phyloP scores from a whole-genome alignment of 2,329 filamentous ascomycete genomes.

The Lasiodiplodia sp. region DNA sequence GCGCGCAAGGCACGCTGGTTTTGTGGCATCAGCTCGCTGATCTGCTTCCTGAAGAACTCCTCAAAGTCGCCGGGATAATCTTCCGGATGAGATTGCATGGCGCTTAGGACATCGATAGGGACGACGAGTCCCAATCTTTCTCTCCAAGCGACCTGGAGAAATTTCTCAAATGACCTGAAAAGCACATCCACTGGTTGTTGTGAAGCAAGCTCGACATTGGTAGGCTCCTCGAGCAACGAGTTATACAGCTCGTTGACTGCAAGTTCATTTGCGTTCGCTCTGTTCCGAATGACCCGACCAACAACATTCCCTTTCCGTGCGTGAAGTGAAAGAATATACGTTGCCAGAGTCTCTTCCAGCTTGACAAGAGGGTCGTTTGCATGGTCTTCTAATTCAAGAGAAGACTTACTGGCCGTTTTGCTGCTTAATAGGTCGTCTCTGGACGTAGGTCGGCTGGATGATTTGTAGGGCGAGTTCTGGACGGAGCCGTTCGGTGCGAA shows the following conservation, averaged over 20 bases:
- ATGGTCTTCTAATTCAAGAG: conserved; percentile 9
- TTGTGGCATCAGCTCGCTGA: conserved; percentile 63
- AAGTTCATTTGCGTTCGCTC: conserved; percentile 75
- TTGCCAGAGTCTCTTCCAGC: conserved; percentile 84
- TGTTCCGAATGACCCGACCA: conserved; percentile 75
- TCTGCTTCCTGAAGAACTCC: conserved; percentile 62
- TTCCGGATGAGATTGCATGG: conserved; percentile 70
- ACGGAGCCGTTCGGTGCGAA: conserved; percentile 37
- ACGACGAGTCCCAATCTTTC: conserved; percentile 88
- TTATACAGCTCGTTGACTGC: conserved; percentile 92
- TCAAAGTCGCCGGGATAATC: conserved; percentile 75
- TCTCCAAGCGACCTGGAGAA: conserved; percentile 85
- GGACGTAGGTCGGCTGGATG: conserved; percentile 41
- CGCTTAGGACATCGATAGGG: conserved; percentile 72
- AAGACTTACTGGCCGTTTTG: conserved; percentile 13
- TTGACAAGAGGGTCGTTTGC: conserved; percentile 61
- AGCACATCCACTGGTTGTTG: conserved; percentile 84
- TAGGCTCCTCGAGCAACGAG: conserved; percentile 81
- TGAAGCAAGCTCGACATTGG: conserved; percentile 75
- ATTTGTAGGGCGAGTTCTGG: conserved; percentile 38
- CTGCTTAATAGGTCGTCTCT: conserved; percentile 18
- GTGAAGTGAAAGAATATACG: conserved; percentile 82
- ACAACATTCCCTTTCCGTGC: conserved; percentile 87
- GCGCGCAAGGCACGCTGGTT: conserved; percentile 80
- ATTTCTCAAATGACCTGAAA: conserved; percentile 93